Base-by-base conservation (phyloP, 2,329 filamentous ascomycete genomes). In the Ramularia endophylla region DNA sequence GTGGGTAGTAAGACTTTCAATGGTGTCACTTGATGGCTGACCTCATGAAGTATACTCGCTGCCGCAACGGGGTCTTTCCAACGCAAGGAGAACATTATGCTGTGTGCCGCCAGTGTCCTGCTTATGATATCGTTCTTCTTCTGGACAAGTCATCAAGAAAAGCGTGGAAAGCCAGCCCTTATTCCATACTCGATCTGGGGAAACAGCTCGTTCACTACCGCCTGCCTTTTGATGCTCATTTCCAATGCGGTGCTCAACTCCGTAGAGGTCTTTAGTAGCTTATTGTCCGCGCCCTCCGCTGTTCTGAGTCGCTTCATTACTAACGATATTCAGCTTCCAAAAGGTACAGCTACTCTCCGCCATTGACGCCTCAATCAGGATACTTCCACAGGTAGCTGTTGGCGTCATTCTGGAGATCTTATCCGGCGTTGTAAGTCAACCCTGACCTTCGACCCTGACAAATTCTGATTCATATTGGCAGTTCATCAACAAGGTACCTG, bases 141-240 rank as follows among this genome's bases (percentile, higher is more conserved):
- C 8, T 82, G 78, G 78, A 70, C 78, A 46, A 63, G 67, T 8
- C 62, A 64, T 3, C 74, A 72, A 36, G 70, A 72, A 31, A 63
- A 60, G 11, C 54, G 57, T 0, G 63, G 65, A 7, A 65, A 64
- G 2, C 71, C 76, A 8, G 76, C 77, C 0, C 57, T 83, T 5
- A 80, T 83, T n/a, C 79, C 80, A 0, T 81, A 82, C 54, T 71
- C 70, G 0, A 60, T 83, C 0, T 83, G 79, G 80, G 68, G 62
- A 9, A 79, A 77, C 30, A 53, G 58, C 0, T 58, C 71, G 4
- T 83, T 83, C 50, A 71, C 74, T 0, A 69, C 62, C 19, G 71
- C 78, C 13, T 82, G 79, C 50, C 51, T 72, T 2, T 49, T 51
- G 28, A 60, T 69, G 4, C 60, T 67, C 43, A 43, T 66, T 5